A percentile compares a stretch with the other conserved stretches of the same genome.
Conservation (phyloP, 306 rosid species). For the Prunus padus region DNA sequence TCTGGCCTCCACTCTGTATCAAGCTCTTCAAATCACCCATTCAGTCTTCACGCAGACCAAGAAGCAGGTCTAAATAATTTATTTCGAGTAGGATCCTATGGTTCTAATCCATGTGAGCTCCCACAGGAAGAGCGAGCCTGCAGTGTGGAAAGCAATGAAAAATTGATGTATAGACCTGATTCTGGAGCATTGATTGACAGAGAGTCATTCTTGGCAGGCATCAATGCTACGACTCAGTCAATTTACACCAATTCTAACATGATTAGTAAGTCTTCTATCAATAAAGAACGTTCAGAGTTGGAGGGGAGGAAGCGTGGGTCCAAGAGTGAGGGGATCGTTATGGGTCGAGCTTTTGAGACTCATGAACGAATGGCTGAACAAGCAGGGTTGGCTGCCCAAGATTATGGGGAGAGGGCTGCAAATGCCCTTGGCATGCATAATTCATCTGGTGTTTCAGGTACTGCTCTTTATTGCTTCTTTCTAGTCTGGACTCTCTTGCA, state of each 20-base stretch:
- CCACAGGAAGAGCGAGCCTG: conserved; percentile 31
- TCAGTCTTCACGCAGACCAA: conserved; percentile 32
- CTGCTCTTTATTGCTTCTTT: neutral
- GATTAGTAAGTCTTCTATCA: conserved; percentile 30
- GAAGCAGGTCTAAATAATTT: conserved; percentile 41
- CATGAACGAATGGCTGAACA: conserved; percentile 44
- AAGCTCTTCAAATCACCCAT: conserved; percentile 36
- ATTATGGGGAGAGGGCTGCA: conserved; percentile 35
- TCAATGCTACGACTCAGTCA: conserved; percentile 29
- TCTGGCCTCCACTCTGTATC: conserved; percentile 41
- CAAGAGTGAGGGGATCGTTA: conserved; percentile 36
- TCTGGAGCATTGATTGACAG: conserved; percentile 32
- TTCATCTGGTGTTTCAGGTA: conserved; percentile 41
- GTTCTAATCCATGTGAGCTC: conserved; percentile 35
- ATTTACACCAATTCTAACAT: conserved; percentile 28
- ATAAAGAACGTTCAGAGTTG: conserved; percentile 31
- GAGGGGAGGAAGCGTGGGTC: conserved; percentile 31
- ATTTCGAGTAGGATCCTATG: conserved; percentile 42
- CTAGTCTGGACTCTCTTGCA: neutral
- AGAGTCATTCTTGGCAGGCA: conserved; percentile 31
- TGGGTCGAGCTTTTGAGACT: conserved; percentile 31
- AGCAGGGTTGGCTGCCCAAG: conserved; percentile 33
- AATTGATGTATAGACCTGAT: conserved; percentile 28
- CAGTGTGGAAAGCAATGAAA: conserved; percentile 37
- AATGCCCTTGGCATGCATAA: conserved; percentile 38